Base-by-base conservation (phyloP, 257 asterid species). In the Nicotiana otophora region DNA sequence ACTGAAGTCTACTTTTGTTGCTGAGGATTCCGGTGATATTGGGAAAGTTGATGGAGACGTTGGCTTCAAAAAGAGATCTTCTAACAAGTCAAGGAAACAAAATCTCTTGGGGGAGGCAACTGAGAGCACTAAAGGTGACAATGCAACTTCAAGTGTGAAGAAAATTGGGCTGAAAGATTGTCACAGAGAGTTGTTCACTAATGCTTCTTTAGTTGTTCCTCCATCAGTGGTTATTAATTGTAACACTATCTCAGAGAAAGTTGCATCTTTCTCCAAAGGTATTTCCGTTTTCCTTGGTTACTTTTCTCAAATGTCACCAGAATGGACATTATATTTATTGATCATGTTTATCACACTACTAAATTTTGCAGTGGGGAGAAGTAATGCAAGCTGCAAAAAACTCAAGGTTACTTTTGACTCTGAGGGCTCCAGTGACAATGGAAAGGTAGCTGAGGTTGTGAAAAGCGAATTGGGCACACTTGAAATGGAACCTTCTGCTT, bases 11-110 rank as follows among this genome's bases (percentile, higher is more conserved):
- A 82, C 91, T 78, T 11, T 80, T 74, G 81, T 69, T 48, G 33
- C 83, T 33, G 83, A 85, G 72, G 89, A 77, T 58, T 83, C 82
- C 33, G 62, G 17, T 80, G 84, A 34, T 77, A 84, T 75, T 84
- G 88, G 88, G 86, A 88, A 58, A 83, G 62, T 86, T 68, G 39
- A 46, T 72, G 79, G 61, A 72, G 57, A 72, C 11, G 15, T 72
- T 72, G 63, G 62, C 42, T 7, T 75, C 1, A 48, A 51, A 26
- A 75, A 26, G 36, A 75, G 80, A 75, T 6, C 85, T 54, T 70
- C 84, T 78, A 91, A 89, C 86, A 93, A 87, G 91, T 79, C 89
- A 81, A 89, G 78, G 89, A 93, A 82, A 81, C 82, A 77, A 78
- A 76, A 65, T 78, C 81, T 78, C 77, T 84, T 53, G 31, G 87